Conservation (phyloP, 768 basidiomycete genomes). For the Hydnum rufescens region DNA sequence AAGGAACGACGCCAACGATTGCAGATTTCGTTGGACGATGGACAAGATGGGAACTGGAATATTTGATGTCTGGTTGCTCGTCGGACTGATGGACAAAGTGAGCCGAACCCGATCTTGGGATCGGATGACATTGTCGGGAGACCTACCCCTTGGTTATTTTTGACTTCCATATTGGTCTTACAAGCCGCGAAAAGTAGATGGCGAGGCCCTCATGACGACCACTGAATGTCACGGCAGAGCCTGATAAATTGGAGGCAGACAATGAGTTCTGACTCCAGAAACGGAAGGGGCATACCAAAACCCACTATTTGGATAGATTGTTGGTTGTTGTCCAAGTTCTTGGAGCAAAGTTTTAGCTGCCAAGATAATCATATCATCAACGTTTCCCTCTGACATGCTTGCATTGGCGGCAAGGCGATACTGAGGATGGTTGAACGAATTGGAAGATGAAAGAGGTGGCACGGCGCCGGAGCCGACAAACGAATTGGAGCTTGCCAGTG, state of each 20-base stretch:
- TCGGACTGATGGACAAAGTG: not conserved
- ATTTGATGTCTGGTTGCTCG: conserved; percentile 31
- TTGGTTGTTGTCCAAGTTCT: conserved; percentile 5
- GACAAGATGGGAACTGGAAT: conserved; percentile 42
- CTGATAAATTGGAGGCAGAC: conserved; percentile 11
- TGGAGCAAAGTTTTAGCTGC: conserved; percentile 5
- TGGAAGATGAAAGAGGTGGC: not conserved
- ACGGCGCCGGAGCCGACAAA: conserved; percentile 20
- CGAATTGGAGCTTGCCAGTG: conserved; percentile 67
- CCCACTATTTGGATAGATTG: not conserved
- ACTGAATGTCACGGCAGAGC: conserved; percentile 41
- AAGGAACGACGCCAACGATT: conserved; percentile 47
- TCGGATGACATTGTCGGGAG: conserved; percentile 4
- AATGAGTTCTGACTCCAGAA: not conserved
- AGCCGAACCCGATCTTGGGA: not conserved
- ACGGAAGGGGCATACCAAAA: conserved; percentile 4
- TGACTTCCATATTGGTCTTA: conserved; percentile 74
- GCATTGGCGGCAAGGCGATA: not conserved
- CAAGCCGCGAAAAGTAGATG: conserved; percentile 65
- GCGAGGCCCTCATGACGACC: conserved; percentile 78
- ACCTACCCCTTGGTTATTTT: conserved; percentile 54
- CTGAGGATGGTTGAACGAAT: not conserved
- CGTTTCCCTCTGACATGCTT: not conserved
- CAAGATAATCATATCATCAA: not conserved
- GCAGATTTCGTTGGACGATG: conserved; percentile 61